Percentiles rank a stretch among this genome's conserved stretches.
Evolutionary conservation across 2,329 filamentous ascomycete genomes (phyloP).

Genomic region (Colletotrichum paranaense): DNA sequence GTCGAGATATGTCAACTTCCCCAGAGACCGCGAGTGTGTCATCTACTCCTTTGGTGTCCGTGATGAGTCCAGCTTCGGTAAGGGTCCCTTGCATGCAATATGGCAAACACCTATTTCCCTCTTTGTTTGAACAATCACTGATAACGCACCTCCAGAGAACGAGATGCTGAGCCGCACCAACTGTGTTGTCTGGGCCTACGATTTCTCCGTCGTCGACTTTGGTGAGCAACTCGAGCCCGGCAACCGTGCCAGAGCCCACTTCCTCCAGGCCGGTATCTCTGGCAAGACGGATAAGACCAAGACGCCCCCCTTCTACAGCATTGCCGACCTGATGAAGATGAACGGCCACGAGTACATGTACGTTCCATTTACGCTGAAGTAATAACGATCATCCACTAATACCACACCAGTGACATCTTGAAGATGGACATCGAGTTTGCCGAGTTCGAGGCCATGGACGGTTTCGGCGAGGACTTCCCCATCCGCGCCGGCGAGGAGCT

Average conservation of each 20-base stretch:
- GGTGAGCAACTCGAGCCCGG: slow-evolving; percentile 41
- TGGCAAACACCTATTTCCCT: background rate
- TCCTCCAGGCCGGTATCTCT: slow-evolving; percentile 46
- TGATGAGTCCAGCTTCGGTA: slow-evolving; percentile 50
- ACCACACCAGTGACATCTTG: slow-evolving; percentile 46
- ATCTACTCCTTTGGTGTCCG: slow-evolving; percentile 53
- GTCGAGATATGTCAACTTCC: slow-evolving; percentile 46
- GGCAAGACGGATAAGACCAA: slow-evolving; percentile 41
- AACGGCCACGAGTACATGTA: slow-evolving; percentile 51
- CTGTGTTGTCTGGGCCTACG: slow-evolving; percentile 52
- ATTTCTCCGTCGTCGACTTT: slow-evolving; percentile 49
- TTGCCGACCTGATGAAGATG: slow-evolving; percentile 49
- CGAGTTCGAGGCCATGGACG: slow-evolving; percentile 47
- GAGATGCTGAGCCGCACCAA: slow-evolving; percentile 50
- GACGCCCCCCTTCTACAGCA: slow-evolving; percentile 46
- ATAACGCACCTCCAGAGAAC: slow-evolving; percentile 40
- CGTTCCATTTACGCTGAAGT: background rate
- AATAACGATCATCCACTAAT: background rate
- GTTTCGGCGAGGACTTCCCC: slow-evolving; percentile 40
- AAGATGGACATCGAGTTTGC: slow-evolving; percentile 53
- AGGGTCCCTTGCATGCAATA: background rate
- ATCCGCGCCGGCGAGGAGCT: slow-evolving; percentile 23
- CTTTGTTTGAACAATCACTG: slow-evolving; percentile 1
- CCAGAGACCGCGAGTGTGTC: slow-evolving; percentile 40
- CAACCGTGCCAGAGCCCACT: slow-evolving; percentile 43